These are phyloP conservation scores for Penicillium sp. DNA, from an alignment of 2,329 filamentous ascomycete species.

Conservation along the genomic window DNA sequence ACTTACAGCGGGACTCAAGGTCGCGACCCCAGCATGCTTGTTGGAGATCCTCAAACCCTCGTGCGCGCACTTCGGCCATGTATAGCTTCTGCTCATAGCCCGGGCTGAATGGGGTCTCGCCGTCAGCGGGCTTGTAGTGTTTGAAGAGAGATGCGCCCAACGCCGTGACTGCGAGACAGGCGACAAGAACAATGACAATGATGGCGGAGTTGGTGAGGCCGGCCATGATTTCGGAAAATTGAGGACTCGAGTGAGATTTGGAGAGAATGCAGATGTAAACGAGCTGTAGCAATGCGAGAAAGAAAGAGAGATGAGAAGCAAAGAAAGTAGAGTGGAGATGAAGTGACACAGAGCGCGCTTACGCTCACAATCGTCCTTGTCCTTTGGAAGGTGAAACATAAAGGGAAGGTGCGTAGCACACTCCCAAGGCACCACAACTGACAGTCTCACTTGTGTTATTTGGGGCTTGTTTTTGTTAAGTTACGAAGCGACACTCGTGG, in stretches of 20 bases:
- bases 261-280: background rate
- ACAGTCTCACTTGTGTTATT: too few species aligned
- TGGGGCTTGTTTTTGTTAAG: too few species aligned
- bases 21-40: constrained; percentile 24
- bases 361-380: background rate
- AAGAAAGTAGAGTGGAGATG: background rate
- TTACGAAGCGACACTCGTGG: too few species aligned
- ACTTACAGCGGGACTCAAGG: constrained; percentile 27
- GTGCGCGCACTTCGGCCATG: constrained; percentile 33
- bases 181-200: constrained; percentile 36
- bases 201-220: constrained; percentile 24
- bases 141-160: constrained; percentile 33
- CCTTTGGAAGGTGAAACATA: background rate
- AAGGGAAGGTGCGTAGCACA: background rate
- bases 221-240: constrained; percentile 14
- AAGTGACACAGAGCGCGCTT: background rate
- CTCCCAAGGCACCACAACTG: too few species aligned
- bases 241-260: background rate
- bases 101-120: constrained; percentile 17
- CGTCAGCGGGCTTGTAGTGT: constrained; percentile 28
- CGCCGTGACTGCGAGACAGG: constrained; percentile 30
- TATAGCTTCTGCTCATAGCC: constrained; percentile 33
- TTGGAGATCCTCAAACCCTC: constrained; percentile 26
- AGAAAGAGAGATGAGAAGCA: background rate
- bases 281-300: background rate